Evolutionary conservation across 163 green algal species (phyloP).

Genomic region (Scenedesmus sp.): DNA sequence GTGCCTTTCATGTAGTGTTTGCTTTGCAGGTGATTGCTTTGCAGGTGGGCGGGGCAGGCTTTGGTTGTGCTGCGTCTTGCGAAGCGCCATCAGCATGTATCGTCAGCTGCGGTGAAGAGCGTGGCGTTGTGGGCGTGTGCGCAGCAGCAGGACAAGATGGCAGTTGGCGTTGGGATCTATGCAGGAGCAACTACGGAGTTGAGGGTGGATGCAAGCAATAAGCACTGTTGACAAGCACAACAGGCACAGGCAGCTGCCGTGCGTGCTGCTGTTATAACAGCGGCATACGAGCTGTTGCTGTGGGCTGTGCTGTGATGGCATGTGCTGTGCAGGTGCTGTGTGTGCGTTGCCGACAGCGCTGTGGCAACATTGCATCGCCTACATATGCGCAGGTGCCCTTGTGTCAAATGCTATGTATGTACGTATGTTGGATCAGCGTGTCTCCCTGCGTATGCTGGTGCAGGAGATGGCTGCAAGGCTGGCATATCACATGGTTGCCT

Average conservation of each 20-base stretch:
- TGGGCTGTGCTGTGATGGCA: not conserved
- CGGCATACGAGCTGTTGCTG: not conserved
- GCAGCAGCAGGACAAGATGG: not conserved
- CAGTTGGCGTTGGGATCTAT: not conserved
- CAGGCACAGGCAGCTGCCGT: not conserved
- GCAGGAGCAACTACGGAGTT: not conserved
- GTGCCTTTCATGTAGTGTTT: not conserved
- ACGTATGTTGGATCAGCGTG: not conserved
- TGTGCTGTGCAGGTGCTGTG: not conserved
- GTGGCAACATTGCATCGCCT: not conserved
- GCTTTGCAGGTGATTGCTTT: not conserved
- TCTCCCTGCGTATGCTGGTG: too few species aligned
- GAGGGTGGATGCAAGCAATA: not conserved
- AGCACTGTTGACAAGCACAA: not conserved
- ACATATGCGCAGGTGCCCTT: not conserved
- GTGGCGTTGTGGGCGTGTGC: too few species aligned
- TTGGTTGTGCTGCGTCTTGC: not conserved
- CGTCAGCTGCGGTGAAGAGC: too few species aligned
- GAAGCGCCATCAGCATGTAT: not conserved
- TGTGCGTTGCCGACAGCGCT: not conserved
- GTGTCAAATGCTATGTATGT: not conserved
- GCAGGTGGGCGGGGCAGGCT: not conserved
- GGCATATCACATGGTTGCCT: not conserved
- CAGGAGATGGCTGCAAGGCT: not conserved
- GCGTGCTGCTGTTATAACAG: not conserved